These are phyloP conservation scores for Pseudisothecium myosuroides DNA, from an alignment of 225 moss, liverwort and hornwort genomes.

Conservation along the genomic window DNA sequence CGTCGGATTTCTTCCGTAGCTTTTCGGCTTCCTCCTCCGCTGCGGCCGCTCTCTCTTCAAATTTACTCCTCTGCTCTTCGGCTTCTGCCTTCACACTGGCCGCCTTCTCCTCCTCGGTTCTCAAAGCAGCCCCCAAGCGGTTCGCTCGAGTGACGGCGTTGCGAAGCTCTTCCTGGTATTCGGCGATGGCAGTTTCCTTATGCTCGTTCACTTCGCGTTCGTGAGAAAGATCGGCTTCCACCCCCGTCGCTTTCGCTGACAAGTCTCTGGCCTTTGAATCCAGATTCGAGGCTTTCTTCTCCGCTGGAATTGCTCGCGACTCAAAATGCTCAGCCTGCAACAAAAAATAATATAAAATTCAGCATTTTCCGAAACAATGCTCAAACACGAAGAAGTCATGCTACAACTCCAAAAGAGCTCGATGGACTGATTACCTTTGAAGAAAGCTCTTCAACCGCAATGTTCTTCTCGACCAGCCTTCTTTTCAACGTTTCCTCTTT, in stretches of 20 bases:
- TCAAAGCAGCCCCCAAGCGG: conserved; percentile 11
- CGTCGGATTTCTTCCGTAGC: conserved; percentile 12
- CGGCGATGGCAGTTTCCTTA: not conserved
- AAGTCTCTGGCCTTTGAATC: conserved; percentile 9
- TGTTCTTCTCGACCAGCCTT: conserved; percentile 17
- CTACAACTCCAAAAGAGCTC: not conserved
- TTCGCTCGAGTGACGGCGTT: conserved; percentile 17
- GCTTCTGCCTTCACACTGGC: conserved; percentile 5
- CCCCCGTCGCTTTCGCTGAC: conserved; percentile 16
- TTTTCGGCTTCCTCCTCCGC: conserved; percentile 13
- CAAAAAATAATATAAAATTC: no score
- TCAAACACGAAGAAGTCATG: not conserved
- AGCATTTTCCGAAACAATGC: not conserved
- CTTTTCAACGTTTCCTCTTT: conserved; percentile 2
- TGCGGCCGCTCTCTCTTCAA: not conserved
- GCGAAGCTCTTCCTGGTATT: conserved; percentile 24
- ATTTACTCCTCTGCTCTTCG: not conserved
- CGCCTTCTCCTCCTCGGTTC: conserved; percentile 12
- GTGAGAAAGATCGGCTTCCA: conserved; percentile 17
- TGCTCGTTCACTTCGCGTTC: conserved; percentile 8
- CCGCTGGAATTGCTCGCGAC: conserved; percentile 61
- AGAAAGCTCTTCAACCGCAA: conserved; percentile 23
- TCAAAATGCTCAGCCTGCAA: conserved; percentile 51
- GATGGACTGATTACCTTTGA: conserved; percentile 8
- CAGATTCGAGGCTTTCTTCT: conserved; percentile 31